Conservation (phyloP, 2,329 filamentous ascomycete species). For the Ascochyta viciae-villosae region DNA sequence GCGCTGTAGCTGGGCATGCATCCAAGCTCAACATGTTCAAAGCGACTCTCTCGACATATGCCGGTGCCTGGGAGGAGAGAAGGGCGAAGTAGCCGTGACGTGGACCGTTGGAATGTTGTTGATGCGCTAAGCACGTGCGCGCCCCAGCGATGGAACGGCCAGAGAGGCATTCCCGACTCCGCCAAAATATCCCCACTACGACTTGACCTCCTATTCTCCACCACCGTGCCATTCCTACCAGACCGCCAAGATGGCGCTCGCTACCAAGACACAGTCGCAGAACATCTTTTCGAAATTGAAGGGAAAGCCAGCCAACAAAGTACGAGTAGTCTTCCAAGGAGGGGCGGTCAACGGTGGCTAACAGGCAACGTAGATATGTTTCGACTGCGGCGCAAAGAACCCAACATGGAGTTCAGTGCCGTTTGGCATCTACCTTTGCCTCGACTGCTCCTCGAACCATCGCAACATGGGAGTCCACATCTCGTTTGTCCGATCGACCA, state of each 20-base stretch:
- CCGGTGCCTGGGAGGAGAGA: background rate
- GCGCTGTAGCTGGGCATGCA: too few species aligned
- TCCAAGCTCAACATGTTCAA: too few species aligned
- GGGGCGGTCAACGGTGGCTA: conserved; percentile 32
- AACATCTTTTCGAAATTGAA: conserved; percentile 98
- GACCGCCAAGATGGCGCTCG: conserved; percentile 62
- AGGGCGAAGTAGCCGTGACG: background rate
- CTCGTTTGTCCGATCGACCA: conserved; percentile 97
- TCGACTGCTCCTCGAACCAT: conserved; percentile 97
- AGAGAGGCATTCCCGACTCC: conserved; percentile 34
- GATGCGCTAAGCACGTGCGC: conserved; percentile 14
- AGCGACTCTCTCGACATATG: background rate
- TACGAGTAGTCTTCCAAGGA: conserved; percentile 52
- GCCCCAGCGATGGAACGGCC: conserved; percentile 18
- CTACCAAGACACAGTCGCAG: conserved; percentile 92
- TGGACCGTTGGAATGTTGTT: background rate
- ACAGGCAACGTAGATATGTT: conserved; percentile 75
- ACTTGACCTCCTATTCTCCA: conserved; percentile 36
- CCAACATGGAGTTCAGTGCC: conserved; percentile 98
- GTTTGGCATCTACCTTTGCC: conserved; percentile 95
- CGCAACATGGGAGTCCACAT: conserved; percentile 98
- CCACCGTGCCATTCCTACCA: conserved; percentile 28
- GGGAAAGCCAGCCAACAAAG: conserved; percentile 93
- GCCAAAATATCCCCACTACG: conserved; percentile 41
- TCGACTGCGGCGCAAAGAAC: conserved; percentile 97